phyloP scores from a whole-genome alignment of 495 filamentous ascomycete species.

The Aspergillus wentii region DNA sequence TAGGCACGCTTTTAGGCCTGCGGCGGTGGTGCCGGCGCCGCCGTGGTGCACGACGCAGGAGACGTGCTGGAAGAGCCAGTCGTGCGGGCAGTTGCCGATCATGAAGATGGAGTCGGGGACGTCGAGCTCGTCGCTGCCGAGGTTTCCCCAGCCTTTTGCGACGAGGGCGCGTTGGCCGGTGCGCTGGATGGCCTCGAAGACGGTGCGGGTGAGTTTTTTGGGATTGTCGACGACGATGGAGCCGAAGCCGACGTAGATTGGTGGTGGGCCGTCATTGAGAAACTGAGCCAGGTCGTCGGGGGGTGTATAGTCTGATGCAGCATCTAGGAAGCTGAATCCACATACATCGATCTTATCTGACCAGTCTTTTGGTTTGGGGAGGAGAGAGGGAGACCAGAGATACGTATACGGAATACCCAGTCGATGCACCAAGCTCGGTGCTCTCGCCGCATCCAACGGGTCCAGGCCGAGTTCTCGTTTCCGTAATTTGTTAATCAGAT shows the following conservation, averaged over 20 bases:
- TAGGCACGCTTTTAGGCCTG: slow-evolving; percentile 59
- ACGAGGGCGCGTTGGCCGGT: slow-evolving; percentile 64
- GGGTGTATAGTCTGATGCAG: slow-evolving; percentile 56
- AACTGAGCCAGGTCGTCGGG: slow-evolving; percentile 56
- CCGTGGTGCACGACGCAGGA: slow-evolving; percentile 75
- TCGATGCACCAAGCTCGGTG: slow-evolving; percentile 57
- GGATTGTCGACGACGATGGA: slow-evolving; percentile 75
- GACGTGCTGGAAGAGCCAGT: slow-evolving; percentile 74
- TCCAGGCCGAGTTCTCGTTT: slow-evolving; percentile 61
- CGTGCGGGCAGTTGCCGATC: slow-evolving; percentile 75
- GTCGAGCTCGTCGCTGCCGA: slow-evolving; percentile 56
- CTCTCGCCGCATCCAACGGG: slow-evolving; percentile 60
- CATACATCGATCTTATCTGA: slow-evolving; percentile 59
- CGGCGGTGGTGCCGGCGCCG: slow-evolving; percentile 75
- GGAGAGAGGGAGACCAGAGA: slow-evolving; percentile 74
- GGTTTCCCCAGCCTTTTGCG: slow-evolving; percentile 71
- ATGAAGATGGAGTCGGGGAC: slow-evolving; percentile 63
- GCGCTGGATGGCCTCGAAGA: slow-evolving; percentile 61
- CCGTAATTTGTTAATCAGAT: slow-evolving; percentile 69
- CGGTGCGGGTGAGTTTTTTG: slow-evolving; percentile 53
- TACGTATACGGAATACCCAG: slow-evolving; percentile 74
- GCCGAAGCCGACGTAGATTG: slow-evolving; percentile 74
- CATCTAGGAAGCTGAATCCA: slow-evolving; percentile 65
- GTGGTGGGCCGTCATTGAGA: slow-evolving; percentile 57
- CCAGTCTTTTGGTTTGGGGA: slow-evolving; percentile 77